These are phyloP conservation scores for Erysimum cheiri DNA, from an alignment of 441 rosid genomes.

Conservation along the genomic window DNA sequence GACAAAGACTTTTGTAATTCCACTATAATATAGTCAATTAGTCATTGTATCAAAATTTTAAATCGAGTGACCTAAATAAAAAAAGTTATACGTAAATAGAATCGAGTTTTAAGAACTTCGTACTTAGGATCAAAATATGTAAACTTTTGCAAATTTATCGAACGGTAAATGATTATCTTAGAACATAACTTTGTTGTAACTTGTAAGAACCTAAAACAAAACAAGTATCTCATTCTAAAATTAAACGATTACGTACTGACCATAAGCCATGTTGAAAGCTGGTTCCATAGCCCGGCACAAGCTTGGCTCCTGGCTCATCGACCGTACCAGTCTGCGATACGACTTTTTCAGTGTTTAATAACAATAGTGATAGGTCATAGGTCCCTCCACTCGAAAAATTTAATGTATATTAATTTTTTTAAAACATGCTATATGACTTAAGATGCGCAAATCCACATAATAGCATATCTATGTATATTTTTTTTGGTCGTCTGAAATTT, in stretches of 20 bases:
- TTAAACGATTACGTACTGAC: background rate
- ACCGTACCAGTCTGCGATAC: background rate
- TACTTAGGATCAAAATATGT: background rate
- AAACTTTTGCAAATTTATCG: background rate
- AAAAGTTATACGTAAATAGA: background rate
- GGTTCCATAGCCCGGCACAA: background rate
- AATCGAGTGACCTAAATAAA: background rate
- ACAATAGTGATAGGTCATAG: constrained; percentile 1
- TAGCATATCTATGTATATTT: background rate
- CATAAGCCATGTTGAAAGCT: background rate
- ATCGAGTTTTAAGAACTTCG: background rate
- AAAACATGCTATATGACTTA: constrained; percentile 11
- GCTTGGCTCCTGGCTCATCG: constrained; percentile 1
- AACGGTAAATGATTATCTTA: background rate
- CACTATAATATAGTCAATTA: background rate
- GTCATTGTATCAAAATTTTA: background rate
- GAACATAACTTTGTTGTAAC: background rate
- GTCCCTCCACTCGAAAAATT: constrained; percentile 8
- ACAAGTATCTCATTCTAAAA: too few species aligned
- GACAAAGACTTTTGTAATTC: background rate
- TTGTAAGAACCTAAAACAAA: background rate
- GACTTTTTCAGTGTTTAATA: constrained; percentile 2
- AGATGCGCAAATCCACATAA: constrained; percentile 31
- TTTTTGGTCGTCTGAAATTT: too few species aligned
- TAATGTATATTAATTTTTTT: background rate